Conservation (phyloP, 2,329 filamentous ascomycete genomes). For the Xylaria polymorpha region DNA sequence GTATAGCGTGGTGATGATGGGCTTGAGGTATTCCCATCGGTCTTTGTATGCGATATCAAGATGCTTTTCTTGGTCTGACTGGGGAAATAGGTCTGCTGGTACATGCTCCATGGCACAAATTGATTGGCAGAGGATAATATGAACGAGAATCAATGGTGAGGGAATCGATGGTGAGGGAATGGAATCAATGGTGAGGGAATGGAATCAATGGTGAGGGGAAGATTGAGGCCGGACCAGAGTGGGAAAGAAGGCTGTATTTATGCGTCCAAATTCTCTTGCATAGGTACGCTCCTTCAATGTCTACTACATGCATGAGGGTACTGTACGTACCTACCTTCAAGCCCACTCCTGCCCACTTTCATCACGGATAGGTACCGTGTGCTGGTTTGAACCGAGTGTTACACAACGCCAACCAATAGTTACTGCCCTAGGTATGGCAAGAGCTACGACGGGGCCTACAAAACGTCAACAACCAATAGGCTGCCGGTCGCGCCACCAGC, state of each 20-base stretch:
- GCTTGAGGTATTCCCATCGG: conserved; percentile 21
- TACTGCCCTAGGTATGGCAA: no score
- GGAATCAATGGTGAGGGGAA: background rate
- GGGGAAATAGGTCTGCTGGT: conserved; percentile 4
- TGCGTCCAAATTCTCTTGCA: background rate
- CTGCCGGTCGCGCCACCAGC: no score
- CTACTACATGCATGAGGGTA: background rate
- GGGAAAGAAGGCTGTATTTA: background rate
- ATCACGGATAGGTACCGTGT: no score
- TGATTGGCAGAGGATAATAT: background rate
- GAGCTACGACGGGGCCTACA: no score
- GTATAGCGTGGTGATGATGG: conserved; percentile 17
- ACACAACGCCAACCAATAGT: no score
- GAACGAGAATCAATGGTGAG: background rate
- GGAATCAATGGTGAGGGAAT: background rate
- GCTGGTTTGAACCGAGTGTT: no score
- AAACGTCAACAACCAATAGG: no score
- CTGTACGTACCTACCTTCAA: background rate
- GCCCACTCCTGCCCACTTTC: no score
- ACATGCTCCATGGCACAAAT: background rate
- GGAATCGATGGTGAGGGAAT: background rate
- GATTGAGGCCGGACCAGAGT: background rate
- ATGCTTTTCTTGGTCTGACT: conserved; percentile 8
- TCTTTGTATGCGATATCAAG: conserved; percentile 12
- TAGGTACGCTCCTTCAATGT: background rate